These are phyloP conservation scores for Veloboletus limbatus DNA, from an alignment of 1,284 basidiomycete genomes.

Conservation along the genomic window DNA sequence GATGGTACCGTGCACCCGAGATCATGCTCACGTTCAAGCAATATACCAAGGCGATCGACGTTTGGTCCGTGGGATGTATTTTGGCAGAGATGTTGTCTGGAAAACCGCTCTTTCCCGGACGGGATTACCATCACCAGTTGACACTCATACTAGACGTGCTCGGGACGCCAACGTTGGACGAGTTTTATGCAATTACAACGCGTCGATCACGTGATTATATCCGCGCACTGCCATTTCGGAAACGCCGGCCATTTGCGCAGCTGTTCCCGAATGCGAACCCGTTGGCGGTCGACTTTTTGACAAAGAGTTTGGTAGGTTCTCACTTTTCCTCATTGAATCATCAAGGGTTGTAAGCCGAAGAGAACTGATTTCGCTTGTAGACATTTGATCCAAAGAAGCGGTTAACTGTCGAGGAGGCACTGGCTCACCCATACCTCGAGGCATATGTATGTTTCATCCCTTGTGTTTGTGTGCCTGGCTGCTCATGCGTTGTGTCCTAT, in stretches of 20 bases:
- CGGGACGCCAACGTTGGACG: constrained; percentile 89
- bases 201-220: constrained; percentile 88
- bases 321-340: neutral
- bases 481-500: constrained; percentile 11
- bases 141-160: constrained; percentile 88
- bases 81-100: constrained; percentile 95
- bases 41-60: constrained; percentile 92
- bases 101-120: constrained; percentile 92
- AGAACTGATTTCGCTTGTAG: constrained; percentile 34
- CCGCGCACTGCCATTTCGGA: constrained; percentile 84
- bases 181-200: constrained; percentile 89
- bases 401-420: constrained; percentile 87
- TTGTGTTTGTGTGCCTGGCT: neutral
- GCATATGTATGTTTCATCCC: constrained; percentile 67
- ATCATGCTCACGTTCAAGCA: constrained; percentile 97
- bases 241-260: constrained; percentile 72
- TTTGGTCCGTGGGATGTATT: constrained; percentile 97
- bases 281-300: constrained; percentile 86
- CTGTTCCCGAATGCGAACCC: constrained; percentile 88
- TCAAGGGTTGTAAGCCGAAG: neutral
- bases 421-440: constrained; percentile 88
- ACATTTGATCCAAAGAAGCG: constrained; percentile 94
- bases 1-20: constrained; percentile 93
- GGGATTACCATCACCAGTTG: constrained; percentile 95
- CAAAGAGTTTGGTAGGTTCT: constrained; percentile 78